Evolutionary conservation across 2,329 filamentous ascomycete species (phyloP).

Genomic region (Talaromyces sp.): DNA sequence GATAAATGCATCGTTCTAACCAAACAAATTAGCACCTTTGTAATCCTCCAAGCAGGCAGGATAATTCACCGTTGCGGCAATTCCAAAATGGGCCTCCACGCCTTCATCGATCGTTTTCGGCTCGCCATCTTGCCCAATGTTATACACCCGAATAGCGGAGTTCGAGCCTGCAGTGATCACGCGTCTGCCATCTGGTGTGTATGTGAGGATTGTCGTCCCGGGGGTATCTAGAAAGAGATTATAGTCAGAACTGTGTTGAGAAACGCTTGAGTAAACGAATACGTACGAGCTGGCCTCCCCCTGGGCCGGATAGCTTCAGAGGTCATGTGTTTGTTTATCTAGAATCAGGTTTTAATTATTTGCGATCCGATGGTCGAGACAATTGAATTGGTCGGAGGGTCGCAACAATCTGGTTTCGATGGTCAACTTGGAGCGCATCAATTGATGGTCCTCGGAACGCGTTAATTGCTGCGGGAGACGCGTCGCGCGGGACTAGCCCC

Average conservation of each 20-base stretch:
- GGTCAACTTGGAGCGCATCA: background rate
- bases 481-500: slow-evolving; percentile 12
- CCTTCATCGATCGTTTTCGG: slow-evolving; percentile 88
- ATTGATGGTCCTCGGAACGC: slow-evolving; percentile 15
- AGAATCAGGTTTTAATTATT: background rate
- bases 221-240: slow-evolving; percentile 58
- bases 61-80: slow-evolving; percentile 60
- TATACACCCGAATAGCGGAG: slow-evolving; percentile 88
- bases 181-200: slow-evolving; percentile 81
- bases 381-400: background rate
- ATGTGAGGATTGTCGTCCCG: slow-evolving; percentile 79
- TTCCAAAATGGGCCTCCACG: slow-evolving; percentile 75
- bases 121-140: slow-evolving; percentile 85
- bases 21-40: background rate
- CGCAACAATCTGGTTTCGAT: background rate
- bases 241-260: slow-evolving; percentile 8
- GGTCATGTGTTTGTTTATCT: slow-evolving; percentile 22
- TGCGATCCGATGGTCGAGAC: background rate
- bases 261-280: background rate
- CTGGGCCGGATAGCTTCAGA: slow-evolving; percentile 32
- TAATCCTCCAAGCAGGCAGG: background rate
- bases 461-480: slow-evolving; percentile 16
- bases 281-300: slow-evolving; percentile 45
- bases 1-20: slow-evolving; percentile 73
- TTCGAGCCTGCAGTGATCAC: slow-evolving; percentile 90